Percentiles rank a stretch among this genome's conserved stretches.
Evolutionary conservation across 139 green algal genomes (phyloP).

Genomic region (Chlorella sp.): DNA sequence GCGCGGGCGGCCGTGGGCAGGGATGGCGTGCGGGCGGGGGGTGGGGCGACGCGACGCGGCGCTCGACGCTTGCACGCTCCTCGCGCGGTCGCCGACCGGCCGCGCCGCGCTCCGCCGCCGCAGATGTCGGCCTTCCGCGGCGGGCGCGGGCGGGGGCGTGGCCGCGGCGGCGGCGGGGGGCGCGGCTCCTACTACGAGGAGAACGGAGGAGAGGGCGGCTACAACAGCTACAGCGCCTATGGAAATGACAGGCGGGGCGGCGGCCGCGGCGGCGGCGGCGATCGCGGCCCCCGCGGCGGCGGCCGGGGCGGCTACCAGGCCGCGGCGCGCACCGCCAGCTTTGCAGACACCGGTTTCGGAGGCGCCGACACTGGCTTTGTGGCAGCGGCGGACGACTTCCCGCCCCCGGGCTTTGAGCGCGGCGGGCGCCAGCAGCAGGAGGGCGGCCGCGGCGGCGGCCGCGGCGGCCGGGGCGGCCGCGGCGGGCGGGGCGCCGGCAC

Average conservation of each 20-base stretch:
- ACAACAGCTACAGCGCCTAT: too few relatives aligned
- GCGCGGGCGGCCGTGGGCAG: not conserved
- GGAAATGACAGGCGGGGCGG: too few relatives aligned
- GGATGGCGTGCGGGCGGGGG: not conserved
- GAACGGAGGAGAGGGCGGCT: not conserved
- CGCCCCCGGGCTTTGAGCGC: constrained; percentile 16
- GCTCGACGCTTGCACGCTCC: too few relatives aligned
- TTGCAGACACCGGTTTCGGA: too few relatives aligned
- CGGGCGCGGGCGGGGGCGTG: constrained; percentile 1
- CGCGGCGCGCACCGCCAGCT: too few relatives aligned
- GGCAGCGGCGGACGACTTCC: not conserved
- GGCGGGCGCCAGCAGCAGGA: not conserved
- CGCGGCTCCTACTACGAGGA: not conserved
- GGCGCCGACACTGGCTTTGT: not conserved
- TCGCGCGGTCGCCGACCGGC: too few relatives aligned
- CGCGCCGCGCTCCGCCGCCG: too few relatives aligned
- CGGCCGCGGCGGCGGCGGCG: not conserved
- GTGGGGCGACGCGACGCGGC: too few relatives aligned
- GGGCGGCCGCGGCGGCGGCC: not conserved
- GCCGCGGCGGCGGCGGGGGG: constrained; percentile 1
- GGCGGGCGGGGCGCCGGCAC: not conserved
- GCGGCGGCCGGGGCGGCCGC: not conserved
- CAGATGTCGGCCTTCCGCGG: not conserved
- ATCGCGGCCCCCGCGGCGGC: not conserved
- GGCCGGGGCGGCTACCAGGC: not conserved